These are phyloP conservation scores for Macaranga tanarius DNA, from an alignment of 441 rosid genomes.

Conservation along the genomic window DNA sequence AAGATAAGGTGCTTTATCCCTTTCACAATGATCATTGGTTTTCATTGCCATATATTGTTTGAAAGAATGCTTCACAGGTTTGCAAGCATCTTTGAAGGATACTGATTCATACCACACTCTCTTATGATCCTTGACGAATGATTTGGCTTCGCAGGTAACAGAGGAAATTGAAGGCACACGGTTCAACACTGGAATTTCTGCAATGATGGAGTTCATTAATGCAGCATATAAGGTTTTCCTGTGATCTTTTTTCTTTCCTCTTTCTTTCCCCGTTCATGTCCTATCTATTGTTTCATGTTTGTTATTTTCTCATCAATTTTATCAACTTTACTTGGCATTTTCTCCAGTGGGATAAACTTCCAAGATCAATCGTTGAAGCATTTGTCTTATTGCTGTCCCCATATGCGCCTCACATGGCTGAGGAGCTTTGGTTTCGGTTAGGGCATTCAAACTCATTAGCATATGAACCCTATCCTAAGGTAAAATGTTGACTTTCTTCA, in stretches of 20 bases:
- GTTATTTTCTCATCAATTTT: background rate
- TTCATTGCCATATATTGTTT: background rate
- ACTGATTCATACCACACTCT: background rate
- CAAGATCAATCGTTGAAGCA: slow-evolving; percentile 59
- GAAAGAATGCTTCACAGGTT: background rate
- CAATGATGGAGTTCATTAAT: slow-evolving; percentile 97
- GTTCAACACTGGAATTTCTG: slow-evolving; percentile 95
- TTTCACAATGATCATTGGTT: background rate
- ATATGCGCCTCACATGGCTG: slow-evolving; percentile 94
- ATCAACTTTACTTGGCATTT: slow-evolving; percentile 10
- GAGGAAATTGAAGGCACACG: slow-evolving; percentile 93
- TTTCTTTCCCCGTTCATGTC: background rate
- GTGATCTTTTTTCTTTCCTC: background rate
- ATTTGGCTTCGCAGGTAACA: slow-evolving; percentile 54
- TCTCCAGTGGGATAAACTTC: slow-evolving; percentile 79
- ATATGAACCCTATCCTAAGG: slow-evolving; percentile 72
- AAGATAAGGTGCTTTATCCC: background rate
- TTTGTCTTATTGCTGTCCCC: slow-evolving; percentile 84
- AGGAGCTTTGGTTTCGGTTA: slow-evolving; percentile 91
- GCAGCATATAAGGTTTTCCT: slow-evolving; percentile 75
- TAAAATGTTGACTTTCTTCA: slow-evolving; percentile 16
- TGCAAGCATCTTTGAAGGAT: background rate
- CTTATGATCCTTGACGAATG: slow-evolving; percentile 5
- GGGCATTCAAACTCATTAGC: slow-evolving; percentile 71
- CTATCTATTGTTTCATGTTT: background rate